Evolutionary conservation across 257 asterid genomes (phyloP), one percentile per base, ranked within the genome.

Genomic region (Solanum verrucosum): DNA sequence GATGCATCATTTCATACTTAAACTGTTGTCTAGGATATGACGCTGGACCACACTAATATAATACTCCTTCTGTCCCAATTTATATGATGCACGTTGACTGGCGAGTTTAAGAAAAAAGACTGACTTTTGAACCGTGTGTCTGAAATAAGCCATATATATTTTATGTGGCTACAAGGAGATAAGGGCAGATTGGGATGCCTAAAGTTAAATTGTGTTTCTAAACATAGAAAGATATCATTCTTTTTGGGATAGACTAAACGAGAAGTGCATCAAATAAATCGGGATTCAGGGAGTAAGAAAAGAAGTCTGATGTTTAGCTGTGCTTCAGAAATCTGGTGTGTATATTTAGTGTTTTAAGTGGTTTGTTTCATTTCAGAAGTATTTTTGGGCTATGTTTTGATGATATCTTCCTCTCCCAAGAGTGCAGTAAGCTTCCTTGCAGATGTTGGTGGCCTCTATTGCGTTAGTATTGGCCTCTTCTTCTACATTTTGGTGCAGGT

Each of bases 381-480:
- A 14, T 87, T 87, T 83, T 23, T 84, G 35, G 79, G 84, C 84
- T 38, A 88, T 91, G 77, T 88, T 88, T 89, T 91, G 89, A 90
- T 88, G 73, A 77, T 71, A 56, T 84, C 85, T 91, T 90, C 84
- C 90, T 93, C 92, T 91, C 91, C 91, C 92, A 88, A 93, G 92
- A 92, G 88, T 92, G 98, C 98, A 96, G 99, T 96, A 94, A 93
- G 98, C 96, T 96, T 96, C 92, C 97, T 96, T 92, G 99, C 99
- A 84, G 98, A 96, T 89, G 92, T 96, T 87, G 99, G 99, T 89
- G 99, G 99, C 90, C 98, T 97, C 90, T 95, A 93, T 88, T 95
- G 99, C 94, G 88, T 93, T 91, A 95, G 98, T 89, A 91, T 97
- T 88, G 95, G 94, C 79, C 92, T 97, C 84, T 97, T 97, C 92